These are phyloP conservation scores for Naegleria fowleri DNA, from an alignment of 208 protist species.

Conservation along the genomic window DNA sequence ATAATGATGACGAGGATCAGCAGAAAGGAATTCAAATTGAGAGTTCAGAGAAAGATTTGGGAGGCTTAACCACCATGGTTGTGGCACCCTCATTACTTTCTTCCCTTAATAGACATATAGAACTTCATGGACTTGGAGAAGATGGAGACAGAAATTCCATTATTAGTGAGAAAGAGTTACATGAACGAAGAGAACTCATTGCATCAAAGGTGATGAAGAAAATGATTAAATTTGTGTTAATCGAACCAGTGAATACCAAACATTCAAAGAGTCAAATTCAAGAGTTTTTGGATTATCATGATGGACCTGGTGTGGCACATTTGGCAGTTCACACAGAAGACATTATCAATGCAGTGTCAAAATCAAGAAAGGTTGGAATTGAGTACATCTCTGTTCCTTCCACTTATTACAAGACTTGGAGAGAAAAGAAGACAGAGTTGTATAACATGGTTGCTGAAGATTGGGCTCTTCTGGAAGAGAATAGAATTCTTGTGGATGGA, in stretches of 20 bases:
- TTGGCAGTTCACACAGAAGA: slow-evolving; percentile 10
- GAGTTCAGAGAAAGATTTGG: neutral
- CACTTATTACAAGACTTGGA: neutral
- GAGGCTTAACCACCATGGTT: neutral
- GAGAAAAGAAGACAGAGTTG: neutral
- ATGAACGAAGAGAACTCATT: neutral
- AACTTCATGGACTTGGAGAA: neutral
- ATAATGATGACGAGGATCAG: neutral
- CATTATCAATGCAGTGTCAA: neutral
- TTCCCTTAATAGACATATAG: neutral
- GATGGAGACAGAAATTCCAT: neutral
- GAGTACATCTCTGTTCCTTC: neutral
- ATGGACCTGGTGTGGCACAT: slow-evolving; percentile 22
- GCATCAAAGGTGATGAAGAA: neutral
- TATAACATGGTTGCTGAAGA: neutral
- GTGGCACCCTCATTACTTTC: neutral
- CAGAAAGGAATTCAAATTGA: neutral
- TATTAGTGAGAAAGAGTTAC: neutral
- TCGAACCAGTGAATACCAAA: slow-evolving; percentile 6
- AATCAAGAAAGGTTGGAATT: neutral
- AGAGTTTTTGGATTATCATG: slow-evolving; percentile 32
- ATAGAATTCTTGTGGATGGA: slow-evolving; percentile 3
- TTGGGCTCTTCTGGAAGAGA: neutral
- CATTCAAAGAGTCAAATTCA: slow-evolving; percentile 31
- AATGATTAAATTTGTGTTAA: slow-evolving; percentile 18